Conservation (phyloP, 371 early-diverging fungal species). For the Syncephalastrum monosporum region DNA sequence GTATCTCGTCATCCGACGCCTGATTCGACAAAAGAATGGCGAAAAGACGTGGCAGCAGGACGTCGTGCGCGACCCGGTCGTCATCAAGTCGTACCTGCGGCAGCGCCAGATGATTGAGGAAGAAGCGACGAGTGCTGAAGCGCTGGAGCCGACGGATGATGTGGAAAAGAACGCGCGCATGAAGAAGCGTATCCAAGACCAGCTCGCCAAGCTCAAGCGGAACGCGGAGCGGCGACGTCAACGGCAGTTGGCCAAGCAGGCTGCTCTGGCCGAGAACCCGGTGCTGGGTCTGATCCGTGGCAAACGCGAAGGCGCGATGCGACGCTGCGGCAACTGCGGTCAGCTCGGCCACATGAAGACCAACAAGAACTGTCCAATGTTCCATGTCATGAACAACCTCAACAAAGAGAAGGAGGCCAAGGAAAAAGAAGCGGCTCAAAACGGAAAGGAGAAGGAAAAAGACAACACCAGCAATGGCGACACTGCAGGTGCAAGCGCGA, state of each 20-base stretch:
- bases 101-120: constrained; percentile 83
- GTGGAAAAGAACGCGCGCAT: constrained; percentile 62
- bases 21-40: constrained; percentile 64
- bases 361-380: constrained; percentile 81
- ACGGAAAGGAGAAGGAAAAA: too few relatives aligned
- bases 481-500: too few relatives aligned
- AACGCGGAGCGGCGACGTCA: constrained; percentile 63
- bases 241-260: constrained; percentile 45
- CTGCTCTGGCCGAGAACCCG: constrained; percentile 50
- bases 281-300: constrained; percentile 55
- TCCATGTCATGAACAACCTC: constrained; percentile 38
- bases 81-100: constrained; percentile 87
- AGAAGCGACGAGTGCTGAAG: constrained; percentile 54
- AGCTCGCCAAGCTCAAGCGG: constrained; percentile 61
- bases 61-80: constrained; percentile 76
- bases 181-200: constrained; percentile 63
- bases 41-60: constrained; percentile 77
- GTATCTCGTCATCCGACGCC: constrained; percentile 61
- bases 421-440: too few relatives aligned
- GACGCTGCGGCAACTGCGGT: constrained; percentile 84
- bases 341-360: constrained; percentile 88
- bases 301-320: constrained; percentile 57
- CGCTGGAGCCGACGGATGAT: constrained; percentile 58
- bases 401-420: constrained; percentile 1
- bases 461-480: too few relatives aligned